Evolutionary conservation across 1,284 basidiomycete genomes (phyloP).

Genomic region (Moniliophthora roreri): DNA sequence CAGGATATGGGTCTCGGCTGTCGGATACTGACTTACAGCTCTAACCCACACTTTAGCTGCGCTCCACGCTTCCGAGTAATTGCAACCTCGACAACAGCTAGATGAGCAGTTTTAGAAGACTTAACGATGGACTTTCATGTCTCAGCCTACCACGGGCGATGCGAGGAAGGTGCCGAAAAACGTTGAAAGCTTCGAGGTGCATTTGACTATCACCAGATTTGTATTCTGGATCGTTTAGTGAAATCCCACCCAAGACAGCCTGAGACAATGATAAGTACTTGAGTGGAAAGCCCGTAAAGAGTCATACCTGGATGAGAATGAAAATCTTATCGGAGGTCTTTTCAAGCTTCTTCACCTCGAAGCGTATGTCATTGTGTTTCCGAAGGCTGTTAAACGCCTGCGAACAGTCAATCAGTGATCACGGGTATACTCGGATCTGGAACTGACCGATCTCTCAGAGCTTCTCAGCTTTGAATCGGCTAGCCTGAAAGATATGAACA

Average conservation of each 20-base stretch:
- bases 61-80: constrained; percentile 60
- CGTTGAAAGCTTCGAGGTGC: constrained; percentile 59
- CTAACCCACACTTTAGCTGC: constrained; percentile 68
- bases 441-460: constrained; percentile 66
- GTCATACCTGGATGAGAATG: constrained; percentile 65
- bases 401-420: not conserved
- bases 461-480: constrained; percentile 63
- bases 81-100: constrained; percentile 73
- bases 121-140: no score
- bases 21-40: constrained; percentile 49
- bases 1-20: constrained; percentile 1
- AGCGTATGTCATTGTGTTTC: constrained; percentile 71
- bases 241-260: constrained; percentile 76
- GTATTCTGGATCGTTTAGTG: constrained; percentile 64
- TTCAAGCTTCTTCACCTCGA: constrained; percentile 64
- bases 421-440: not conserved
- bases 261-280: constrained; percentile 24
- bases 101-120: not conserved
- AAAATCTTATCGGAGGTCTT: constrained; percentile 71
- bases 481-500: constrained; percentile 41
- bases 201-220: constrained; percentile 70
- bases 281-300: constrained; percentile 2
- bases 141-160: constrained; percentile 58
- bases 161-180: constrained; percentile 69
- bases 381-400: constrained; percentile 63